A percentile compares a stretch with the other conserved stretches of the same genome.
Conservation (phyloP, 169 alveolate genomes). For the Cardiosporidium cionae region DNA sequence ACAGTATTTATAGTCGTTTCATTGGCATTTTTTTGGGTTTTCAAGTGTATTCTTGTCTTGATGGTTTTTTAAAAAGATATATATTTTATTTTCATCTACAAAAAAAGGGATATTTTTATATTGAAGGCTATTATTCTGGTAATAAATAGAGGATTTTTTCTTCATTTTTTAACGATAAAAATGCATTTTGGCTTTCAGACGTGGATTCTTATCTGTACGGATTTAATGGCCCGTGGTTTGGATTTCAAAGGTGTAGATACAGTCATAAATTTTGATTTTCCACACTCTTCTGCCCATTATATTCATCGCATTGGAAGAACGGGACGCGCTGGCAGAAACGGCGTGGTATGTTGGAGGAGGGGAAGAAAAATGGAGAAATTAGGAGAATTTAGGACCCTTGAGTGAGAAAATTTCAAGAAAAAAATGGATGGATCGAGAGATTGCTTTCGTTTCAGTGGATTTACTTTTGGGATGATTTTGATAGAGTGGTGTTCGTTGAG, state of each 20-base stretch:
- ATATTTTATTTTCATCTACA: no score
- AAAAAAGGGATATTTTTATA: no score
- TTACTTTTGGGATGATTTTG: background rate
- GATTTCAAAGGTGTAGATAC: slow-evolving; percentile 88
- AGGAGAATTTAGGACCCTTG: slow-evolving; percentile 46
- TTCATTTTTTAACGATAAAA: no score
- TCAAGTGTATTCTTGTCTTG: no score
- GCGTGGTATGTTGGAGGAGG: slow-evolving; percentile 60
- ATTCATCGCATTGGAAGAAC: slow-evolving; percentile 97
- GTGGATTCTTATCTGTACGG: slow-evolving; percentile 90
- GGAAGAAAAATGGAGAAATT: no score
- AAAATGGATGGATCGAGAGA: background rate
- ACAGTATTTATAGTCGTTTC: no score
- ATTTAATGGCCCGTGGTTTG: slow-evolving; percentile 92
- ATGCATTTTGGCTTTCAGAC: slow-evolving; percentile 43
- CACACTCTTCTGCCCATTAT: slow-evolving; percentile 82
- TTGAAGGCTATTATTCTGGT: no score
- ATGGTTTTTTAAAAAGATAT: no score
- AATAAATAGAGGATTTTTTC: no score
- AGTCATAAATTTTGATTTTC: slow-evolving; percentile 93
- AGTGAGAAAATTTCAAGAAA: slow-evolving; percentile 17
- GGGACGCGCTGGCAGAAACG: slow-evolving; percentile 89
- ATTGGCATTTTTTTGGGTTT: no score
- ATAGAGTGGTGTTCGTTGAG: background rate
- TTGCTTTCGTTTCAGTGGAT: background rate